Conservation (phyloP, 768 basidiomycete species). For the Rossbeevera mucosa region DNA sequence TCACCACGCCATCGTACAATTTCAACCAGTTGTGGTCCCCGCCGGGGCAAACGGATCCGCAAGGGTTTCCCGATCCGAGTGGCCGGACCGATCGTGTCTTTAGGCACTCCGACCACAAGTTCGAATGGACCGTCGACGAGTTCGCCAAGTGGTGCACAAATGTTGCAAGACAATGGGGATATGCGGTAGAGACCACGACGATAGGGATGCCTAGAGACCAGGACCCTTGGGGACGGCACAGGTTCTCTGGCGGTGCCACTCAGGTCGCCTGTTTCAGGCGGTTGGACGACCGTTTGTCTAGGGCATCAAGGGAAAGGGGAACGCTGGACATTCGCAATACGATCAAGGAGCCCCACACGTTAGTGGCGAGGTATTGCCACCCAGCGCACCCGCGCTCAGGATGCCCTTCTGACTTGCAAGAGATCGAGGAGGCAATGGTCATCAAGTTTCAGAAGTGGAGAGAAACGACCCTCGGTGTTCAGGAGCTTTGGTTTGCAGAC, state of each 20-base stretch:
- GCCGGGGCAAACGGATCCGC: slow-evolving; percentile 41
- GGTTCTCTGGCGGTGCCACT: slow-evolving; percentile 58
- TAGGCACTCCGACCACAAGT: slow-evolving; percentile 81
- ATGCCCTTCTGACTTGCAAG: slow-evolving; percentile 37
- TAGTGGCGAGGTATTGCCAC: slow-evolving; percentile 48
- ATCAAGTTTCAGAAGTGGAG: slow-evolving; percentile 51
- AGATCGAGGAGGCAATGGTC: slow-evolving; percentile 49
- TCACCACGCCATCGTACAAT: slow-evolving; percentile 83
- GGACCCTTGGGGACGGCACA: slow-evolving; percentile 73
- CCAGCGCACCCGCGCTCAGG: slow-evolving; percentile 45
- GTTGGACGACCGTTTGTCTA: slow-evolving; percentile 34
- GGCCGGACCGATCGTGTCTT: slow-evolving; percentile 68
- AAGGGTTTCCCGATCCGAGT: slow-evolving; percentile 71
- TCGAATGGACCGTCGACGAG: slow-evolving; percentile 82
- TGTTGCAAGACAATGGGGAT: slow-evolving; percentile 65
- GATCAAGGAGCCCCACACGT: slow-evolving; percentile 36
- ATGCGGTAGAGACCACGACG: slow-evolving; percentile 53
- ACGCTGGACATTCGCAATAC: slow-evolving; percentile 4
- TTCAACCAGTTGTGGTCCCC: slow-evolving; percentile 75
- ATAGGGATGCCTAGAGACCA: slow-evolving; percentile 55
- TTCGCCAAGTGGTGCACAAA: slow-evolving; percentile 59
- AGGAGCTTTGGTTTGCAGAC: slow-evolving; percentile 46
- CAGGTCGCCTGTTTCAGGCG: slow-evolving; percentile 63
- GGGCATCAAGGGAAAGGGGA: slow-evolving; percentile 26
- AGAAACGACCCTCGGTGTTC: slow-evolving; percentile 42